phyloP scores from a whole-genome alignment of 2,329 filamentous ascomycete species.

The Coleophoma eucalyptorum region DNA sequence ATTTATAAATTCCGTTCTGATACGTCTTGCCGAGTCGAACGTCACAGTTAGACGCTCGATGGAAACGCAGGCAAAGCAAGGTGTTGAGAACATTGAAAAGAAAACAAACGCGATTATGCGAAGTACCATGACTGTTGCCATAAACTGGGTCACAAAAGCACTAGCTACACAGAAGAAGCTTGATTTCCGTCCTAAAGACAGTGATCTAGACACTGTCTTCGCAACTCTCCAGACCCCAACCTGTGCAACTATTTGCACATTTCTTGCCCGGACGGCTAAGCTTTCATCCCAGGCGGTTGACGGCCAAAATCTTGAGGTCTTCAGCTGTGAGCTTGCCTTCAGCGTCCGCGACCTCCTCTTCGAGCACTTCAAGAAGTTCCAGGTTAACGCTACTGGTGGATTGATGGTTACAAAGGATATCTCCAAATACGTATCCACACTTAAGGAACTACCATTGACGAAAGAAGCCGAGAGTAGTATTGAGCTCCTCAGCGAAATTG shows the following conservation, averaged over 20 bases:
- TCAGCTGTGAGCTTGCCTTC: conserved; percentile 80
- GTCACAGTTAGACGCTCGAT: conserved; percentile 77
- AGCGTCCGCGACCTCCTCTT: conserved; percentile 76
- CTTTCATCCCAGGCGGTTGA: conserved; percentile 68
- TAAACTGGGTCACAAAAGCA: conserved; percentile 61
- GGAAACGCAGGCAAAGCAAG: conserved; percentile 58
- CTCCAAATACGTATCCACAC: conserved; percentile 82
- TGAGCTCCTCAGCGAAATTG: conserved; percentile 88
- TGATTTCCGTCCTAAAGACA: conserved; percentile 68
- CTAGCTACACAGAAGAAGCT: conserved; percentile 65
- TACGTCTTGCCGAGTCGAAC: conserved; percentile 84
- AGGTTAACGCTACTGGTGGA: conserved; percentile 87
- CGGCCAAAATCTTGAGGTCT: conserved; percentile 76
- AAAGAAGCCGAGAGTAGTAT: conserved; percentile 66
- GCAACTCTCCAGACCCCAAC: conserved; percentile 84
- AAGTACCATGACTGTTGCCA: conserved; percentile 60
- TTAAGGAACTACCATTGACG: conserved; percentile 76
- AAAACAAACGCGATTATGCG: conserved; percentile 68
- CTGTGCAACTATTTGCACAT: conserved; percentile 76
- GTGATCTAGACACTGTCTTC: conserved; percentile 48
- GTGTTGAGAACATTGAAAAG: conserved; percentile 60
- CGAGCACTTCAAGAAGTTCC: conserved; percentile 92
- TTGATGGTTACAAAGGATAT: conserved; percentile 97
- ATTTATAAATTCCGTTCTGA: conserved; percentile 84
- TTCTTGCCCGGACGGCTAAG: conserved; percentile 66